These are phyloP conservation scores for Aspergillus piperis DNA, from an alignment of 2,329 filamentous ascomycete genomes.

Conservation along the genomic window DNA sequence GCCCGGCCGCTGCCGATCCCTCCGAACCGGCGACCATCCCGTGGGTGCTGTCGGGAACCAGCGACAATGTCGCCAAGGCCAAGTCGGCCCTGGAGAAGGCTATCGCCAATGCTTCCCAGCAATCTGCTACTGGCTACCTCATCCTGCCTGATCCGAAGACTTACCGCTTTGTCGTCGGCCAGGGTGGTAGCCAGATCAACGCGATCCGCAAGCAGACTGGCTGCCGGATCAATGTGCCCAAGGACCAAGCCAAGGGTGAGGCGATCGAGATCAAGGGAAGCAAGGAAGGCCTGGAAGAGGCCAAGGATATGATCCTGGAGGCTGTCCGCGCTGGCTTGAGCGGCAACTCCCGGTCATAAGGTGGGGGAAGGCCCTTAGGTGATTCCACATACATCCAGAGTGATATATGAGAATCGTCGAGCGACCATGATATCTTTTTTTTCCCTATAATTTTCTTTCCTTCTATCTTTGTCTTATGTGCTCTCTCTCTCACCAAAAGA, in stretches of 20 bases:
- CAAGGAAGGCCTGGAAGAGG: conserved; percentile 78
- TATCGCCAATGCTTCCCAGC: conserved; percentile 59
- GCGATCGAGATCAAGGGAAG: conserved; percentile 87
- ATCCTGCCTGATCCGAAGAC: conserved; percentile 85
- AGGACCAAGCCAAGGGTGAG: conserved; percentile 71
- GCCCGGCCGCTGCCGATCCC: conserved; percentile 26
- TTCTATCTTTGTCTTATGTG: neutral
- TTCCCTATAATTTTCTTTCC: neutral
- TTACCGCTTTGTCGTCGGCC: conserved; percentile 88
- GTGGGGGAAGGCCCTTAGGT: neutral
- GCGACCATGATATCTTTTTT: neutral
- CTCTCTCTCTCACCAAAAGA: neutral
- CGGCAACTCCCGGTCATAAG: conserved; percentile 21
- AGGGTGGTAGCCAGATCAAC: conserved; percentile 88
- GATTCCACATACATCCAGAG: neutral
- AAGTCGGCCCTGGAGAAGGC: conserved; percentile 72
- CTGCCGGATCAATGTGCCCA: conserved; percentile 91
- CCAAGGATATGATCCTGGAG: conserved; percentile 83
- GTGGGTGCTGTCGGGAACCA: conserved; percentile 80
- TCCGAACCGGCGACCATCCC: conserved; percentile 55
- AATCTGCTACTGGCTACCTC: conserved; percentile 74
- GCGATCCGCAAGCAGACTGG: conserved; percentile 87
- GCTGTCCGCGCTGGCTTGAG: conserved; percentile 61
- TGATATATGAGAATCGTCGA: neutral
- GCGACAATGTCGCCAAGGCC: conserved; percentile 80